Conservation (phyloP, 2,329 filamentous ascomycete genomes). For the Colletotrichum cuscutae region DNA sequence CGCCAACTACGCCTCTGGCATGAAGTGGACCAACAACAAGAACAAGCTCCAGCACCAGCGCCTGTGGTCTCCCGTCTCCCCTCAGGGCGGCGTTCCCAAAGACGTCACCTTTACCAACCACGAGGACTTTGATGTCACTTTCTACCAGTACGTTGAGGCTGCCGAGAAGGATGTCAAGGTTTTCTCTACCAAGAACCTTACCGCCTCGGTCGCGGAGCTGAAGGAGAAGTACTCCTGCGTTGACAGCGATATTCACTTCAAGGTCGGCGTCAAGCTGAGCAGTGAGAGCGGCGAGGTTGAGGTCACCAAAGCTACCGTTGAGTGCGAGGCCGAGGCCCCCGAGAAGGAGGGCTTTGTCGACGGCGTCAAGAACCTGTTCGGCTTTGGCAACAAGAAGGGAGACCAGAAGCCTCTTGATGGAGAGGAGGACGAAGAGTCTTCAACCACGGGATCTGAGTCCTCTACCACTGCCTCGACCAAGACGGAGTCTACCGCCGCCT, state of each 20-base stretch:
- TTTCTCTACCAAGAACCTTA: conserved; percentile 86
- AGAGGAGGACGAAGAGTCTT: conserved; percentile 55
- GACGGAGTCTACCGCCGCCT: conserved; percentile 33
- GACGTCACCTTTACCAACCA: conserved; percentile 85
- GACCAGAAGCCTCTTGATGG: conserved; percentile 80
- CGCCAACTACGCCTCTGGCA: conserved; percentile 76
- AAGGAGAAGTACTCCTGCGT: conserved; percentile 83
- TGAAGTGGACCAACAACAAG: conserved; percentile 78
- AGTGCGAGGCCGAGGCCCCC: conserved; percentile 81
- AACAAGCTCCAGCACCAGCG: conserved; percentile 81
- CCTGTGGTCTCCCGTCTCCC: conserved; percentile 82
- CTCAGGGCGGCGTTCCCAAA: conserved; percentile 80
- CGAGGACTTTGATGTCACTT: conserved; percentile 81
- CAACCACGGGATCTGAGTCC: conserved; percentile 51
- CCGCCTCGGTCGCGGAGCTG: conserved; percentile 80
- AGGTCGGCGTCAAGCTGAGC: conserved; percentile 79
- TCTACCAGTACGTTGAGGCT: conserved; percentile 77
- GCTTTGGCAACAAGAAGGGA: conserved; percentile 81
- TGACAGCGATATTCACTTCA: conserved; percentile 81
- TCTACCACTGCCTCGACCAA: conserved; percentile 47
- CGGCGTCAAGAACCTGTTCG: conserved; percentile 95
- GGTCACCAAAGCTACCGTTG: conserved; percentile 78
- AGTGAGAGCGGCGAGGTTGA: conserved; percentile 83
- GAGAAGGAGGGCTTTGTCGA: conserved; percentile 88
- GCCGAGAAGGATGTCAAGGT: conserved; percentile 71